These are phyloP conservation scores for Lipomyces kockii DNA, from an alignment of 805 yeast species.

Conservation along the genomic window DNA sequence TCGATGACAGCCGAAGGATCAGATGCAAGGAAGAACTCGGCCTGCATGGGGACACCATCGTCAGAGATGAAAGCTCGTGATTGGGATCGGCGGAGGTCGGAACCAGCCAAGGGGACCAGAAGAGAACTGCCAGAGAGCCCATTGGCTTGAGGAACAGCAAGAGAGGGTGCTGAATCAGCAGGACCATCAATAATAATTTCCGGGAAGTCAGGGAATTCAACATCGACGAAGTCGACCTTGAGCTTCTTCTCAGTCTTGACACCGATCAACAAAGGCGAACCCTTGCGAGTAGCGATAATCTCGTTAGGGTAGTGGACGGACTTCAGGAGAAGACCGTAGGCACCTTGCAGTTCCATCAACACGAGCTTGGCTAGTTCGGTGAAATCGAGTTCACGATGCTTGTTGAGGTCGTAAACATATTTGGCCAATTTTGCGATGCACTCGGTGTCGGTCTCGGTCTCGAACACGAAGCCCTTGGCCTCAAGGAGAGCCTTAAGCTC, in stretches of 20 bases:
- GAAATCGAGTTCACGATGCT: constrained; percentile 69
- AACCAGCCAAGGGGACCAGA: constrained; percentile 55
- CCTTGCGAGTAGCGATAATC: constrained; percentile 95
- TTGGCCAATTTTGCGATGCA: constrained; percentile 95
- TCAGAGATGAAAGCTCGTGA: constrained; percentile 96
- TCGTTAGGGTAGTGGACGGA: constrained; percentile 94
- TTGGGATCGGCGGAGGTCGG: constrained; percentile 81
- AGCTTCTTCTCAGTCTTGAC: constrained; percentile 94
- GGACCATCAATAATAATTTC: constrained; percentile 33
- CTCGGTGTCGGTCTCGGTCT: constrained; percentile 96
- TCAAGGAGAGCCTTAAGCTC: constrained; percentile 82
- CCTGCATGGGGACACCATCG: constrained; percentile 89
- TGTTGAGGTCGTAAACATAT: constrained; percentile 85
- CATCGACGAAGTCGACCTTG: constrained; percentile 97
- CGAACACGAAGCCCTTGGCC: constrained; percentile 80
- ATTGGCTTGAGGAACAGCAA: constrained; percentile 32
- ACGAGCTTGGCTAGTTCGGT: constrained; percentile 92
- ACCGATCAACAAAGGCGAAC: constrained; percentile 96
- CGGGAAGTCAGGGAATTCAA: constrained; percentile 77
- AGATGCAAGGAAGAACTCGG: constrained; percentile 93
- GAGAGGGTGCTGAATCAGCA: neutral
- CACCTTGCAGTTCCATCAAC: constrained; percentile 91
- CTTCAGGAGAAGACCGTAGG: constrained; percentile 93
- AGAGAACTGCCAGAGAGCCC: constrained; percentile 36
- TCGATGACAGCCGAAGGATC: constrained; percentile 97